A percentile compares a stretch with the other conserved stretches of the same genome.
Conservation (phyloP, 2,329 filamentous ascomycete species). For the Aspergillus sp. region DNA sequence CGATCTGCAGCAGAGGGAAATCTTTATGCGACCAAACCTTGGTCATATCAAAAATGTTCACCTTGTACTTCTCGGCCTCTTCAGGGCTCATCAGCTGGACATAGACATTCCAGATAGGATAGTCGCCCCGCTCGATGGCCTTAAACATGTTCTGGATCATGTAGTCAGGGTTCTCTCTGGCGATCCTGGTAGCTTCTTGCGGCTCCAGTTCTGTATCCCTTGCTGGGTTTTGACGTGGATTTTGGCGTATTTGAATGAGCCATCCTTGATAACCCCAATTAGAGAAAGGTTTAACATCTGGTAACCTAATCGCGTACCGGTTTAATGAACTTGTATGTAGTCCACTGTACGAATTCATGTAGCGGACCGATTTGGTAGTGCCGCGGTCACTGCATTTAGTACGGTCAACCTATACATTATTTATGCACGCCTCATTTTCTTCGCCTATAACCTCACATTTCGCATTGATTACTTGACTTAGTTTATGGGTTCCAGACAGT, state of each 20-base stretch:
- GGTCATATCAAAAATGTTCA: slow-evolving; percentile 75
- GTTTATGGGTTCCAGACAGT: too few species aligned
- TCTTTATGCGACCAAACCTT: slow-evolving; percentile 75
- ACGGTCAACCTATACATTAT: too few species aligned
- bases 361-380: slow-evolving; percentile 54
- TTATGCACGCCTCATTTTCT: too few species aligned
- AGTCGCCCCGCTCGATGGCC: slow-evolving; percentile 63
- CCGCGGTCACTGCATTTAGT: slow-evolving; percentile 49
- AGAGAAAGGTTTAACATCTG: neutral
- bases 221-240: slow-evolving; percentile 40
- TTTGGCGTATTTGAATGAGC: slow-evolving; percentile 56
- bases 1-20: slow-evolving; percentile 67
- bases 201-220: slow-evolving; percentile 46
- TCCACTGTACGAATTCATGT: slow-evolving; percentile 60
- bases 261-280: slow-evolving; percentile 35
- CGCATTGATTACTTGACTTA: too few species aligned
- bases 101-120: slow-evolving; percentile 69
- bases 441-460: too few species aligned
- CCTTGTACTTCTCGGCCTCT: slow-evolving; percentile 68
- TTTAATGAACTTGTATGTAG: slow-evolving; percentile 58
- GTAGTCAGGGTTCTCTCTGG: slow-evolving; percentile 68
- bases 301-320: slow-evolving; percentile 15
- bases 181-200: slow-evolving; percentile 64
- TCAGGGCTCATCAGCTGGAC: slow-evolving; percentile 66
- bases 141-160: slow-evolving; percentile 67